Conservation (phyloP, 192 early-diverging fungal genomes). For the Pilaira anomala region DNA sequence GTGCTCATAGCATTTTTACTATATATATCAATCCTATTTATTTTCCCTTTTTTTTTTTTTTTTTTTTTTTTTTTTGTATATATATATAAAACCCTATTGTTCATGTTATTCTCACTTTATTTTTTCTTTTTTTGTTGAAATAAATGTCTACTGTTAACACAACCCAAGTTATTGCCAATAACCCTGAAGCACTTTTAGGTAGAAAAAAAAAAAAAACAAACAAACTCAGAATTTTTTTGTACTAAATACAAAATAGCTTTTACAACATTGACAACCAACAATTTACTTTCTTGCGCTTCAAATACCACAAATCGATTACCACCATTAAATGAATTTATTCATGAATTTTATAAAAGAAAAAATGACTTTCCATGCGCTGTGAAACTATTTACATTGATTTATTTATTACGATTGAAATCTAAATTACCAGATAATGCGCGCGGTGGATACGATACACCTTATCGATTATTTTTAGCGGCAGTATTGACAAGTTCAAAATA, state of each 20-base stretch:
- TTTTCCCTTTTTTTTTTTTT: neutral
- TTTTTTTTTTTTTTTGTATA: neutral
- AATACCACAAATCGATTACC: constrained; percentile 2
- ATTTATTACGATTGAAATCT: constrained; percentile 58
- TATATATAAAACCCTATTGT: neutral
- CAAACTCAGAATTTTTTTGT: neutral
- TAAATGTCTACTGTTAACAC: neutral
- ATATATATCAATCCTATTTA: neutral
- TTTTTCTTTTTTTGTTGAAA: neutral
- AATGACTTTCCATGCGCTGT: constrained; percentile 12
- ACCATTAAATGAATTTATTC: constrained; percentile 7
- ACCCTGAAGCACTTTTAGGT: neutral
- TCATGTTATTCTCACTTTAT: neutral
- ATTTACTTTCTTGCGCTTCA: neutral
- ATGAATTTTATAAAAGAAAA: constrained; percentile 11
- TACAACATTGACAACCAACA: constrained; percentile 1
- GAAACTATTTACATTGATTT: constrained; percentile 54
- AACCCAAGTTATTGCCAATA: neutral
- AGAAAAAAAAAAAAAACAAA: neutral
- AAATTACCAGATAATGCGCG: constrained; percentile 53
- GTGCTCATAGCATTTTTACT: neutral
- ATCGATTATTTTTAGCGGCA: constrained; percentile 61
- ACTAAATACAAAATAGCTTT: neutral
- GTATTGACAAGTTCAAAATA: constrained; percentile 63
- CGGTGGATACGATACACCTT: constrained; percentile 64